Evolutionary conservation across 2,329 filamentous ascomycete genomes (phyloP).

Genomic region (Talaromyces piceae): DNA sequence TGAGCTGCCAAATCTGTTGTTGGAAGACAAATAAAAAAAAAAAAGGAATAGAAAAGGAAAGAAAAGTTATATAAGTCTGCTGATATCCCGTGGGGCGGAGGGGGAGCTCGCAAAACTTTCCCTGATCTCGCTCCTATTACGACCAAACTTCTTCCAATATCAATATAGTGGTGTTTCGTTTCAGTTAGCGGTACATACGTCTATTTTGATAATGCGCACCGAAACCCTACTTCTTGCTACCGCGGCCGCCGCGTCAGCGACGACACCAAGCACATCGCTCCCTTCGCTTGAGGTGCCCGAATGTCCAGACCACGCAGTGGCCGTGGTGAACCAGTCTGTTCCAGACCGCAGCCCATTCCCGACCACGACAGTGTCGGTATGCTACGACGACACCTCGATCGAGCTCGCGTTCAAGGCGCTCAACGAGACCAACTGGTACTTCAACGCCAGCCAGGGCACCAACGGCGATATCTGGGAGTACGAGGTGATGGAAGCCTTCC

Average conservation of each 20-base stretch:
- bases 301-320: conserved; percentile 4
- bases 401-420: conserved; percentile 6
- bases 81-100: too few relatives aligned
- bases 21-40: not conserved
- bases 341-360: conserved; percentile 7
- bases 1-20: too few relatives aligned
- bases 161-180: too few relatives aligned
- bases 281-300: conserved; percentile 5
- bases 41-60: not conserved
- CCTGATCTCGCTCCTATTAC: not conserved
- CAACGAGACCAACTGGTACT: conserved; percentile 10
- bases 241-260: not conserved
- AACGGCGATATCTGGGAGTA: conserved; percentile 11
- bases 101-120: too few relatives aligned
- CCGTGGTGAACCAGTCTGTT: conserved; percentile 6
- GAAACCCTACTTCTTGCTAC: not conserved
- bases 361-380: conserved; percentile 3
- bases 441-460: conserved; percentile 8
- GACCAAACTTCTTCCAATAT: too few relatives aligned
- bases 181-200: too few relatives aligned
- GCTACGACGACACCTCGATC: conserved; percentile 7
- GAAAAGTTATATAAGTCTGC: not conserved
- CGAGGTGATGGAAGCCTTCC: conserved; percentile 11
- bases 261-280: not conserved
- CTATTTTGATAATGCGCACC: not conserved